Percentiles rank a stretch among this genome's conserved stretches.
Evolutionary conservation across 2,329 filamentous ascomycete species (phyloP).

Genomic region (Cytospora paraplurivora): DNA sequence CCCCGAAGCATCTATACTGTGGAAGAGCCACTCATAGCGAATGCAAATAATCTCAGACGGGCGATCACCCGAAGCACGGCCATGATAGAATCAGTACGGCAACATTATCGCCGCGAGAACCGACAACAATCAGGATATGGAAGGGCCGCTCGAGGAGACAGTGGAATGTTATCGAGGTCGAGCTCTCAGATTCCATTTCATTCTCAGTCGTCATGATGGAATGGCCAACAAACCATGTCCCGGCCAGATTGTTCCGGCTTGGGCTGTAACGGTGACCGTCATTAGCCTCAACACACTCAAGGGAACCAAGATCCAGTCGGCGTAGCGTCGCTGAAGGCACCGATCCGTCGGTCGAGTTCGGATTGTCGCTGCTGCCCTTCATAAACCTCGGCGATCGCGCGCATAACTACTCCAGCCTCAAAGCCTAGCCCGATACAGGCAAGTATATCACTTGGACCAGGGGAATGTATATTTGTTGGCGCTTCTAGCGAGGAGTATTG

Average conservation of each 20-base stretch:
- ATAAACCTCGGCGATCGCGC: no score
- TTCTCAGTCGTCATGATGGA: background rate
- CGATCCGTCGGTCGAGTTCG: no score
- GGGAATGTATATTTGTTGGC: no score
- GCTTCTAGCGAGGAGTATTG: no score
- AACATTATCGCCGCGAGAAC: constrained; percentile 4
- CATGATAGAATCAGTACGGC: constrained; percentile 15
- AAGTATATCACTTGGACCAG: no score
- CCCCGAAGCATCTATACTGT: background rate
- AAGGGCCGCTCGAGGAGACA: background rate
- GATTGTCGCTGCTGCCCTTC: no score
- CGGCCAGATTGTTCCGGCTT: background rate
- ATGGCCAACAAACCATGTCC: background rate
- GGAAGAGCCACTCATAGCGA: background rate
- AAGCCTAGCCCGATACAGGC: no score
- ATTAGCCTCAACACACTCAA: no score
- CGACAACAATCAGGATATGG: background rate
- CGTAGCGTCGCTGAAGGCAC: no score
- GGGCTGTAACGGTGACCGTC: background rate
- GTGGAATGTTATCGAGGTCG: background rate
- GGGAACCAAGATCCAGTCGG: no score
- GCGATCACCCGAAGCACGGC: constrained; percentile 11
- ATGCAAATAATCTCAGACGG: constrained; percentile 8
- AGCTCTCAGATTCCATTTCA: background rate
- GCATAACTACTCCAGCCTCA: no score